These are phyloP conservation scores for Plenodomus lindquistii DNA, from an alignment of 2,329 filamentous ascomycete genomes.

Conservation along the genomic window DNA sequence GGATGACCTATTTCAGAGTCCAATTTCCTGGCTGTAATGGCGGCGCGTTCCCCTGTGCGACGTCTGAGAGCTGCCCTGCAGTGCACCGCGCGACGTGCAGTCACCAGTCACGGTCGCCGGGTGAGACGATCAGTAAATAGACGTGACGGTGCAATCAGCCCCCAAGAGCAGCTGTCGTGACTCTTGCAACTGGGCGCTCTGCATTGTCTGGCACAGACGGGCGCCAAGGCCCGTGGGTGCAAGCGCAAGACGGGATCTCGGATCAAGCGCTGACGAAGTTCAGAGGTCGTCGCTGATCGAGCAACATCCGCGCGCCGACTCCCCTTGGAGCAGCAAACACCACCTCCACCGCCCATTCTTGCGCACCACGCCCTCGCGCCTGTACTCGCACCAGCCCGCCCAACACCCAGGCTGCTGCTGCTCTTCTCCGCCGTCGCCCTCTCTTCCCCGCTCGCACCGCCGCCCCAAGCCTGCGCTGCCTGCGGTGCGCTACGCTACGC, in stretches of 20 bases:
- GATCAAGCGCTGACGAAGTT: not conserved
- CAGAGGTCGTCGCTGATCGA: not conserved
- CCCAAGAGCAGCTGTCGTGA: not conserved
- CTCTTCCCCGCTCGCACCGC: constrained; percentile 4
- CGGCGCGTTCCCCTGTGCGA: not conserved
- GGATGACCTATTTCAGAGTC: not conserved
- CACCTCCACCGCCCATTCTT: not conserved
- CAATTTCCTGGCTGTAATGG: not conserved
- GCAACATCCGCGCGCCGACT: not conserved
- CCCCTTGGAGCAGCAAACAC: not conserved
- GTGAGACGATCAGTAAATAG: no score
- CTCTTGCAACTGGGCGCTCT: not conserved
- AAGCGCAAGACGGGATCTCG: not conserved
- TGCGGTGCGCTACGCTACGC: constrained; percentile 10
- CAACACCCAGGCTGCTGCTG: not conserved
- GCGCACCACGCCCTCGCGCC: not conserved
- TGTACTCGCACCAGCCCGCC: not conserved
- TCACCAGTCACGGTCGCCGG: no score
- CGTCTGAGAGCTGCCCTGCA: not conserved
- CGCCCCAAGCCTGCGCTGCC: constrained; percentile 5
- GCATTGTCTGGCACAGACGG: not conserved
- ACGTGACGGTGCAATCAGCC: no score
- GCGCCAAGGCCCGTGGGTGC: not conserved
- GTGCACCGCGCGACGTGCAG: no score
- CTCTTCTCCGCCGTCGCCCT: not conserved